A percentile compares a stretch with the other conserved stretches of the same genome.
These are phyloP conservation scores for Pisolithus sp. DNA, from an alignment of 768 basidiomycete genomes.

Conservation along the genomic window DNA sequence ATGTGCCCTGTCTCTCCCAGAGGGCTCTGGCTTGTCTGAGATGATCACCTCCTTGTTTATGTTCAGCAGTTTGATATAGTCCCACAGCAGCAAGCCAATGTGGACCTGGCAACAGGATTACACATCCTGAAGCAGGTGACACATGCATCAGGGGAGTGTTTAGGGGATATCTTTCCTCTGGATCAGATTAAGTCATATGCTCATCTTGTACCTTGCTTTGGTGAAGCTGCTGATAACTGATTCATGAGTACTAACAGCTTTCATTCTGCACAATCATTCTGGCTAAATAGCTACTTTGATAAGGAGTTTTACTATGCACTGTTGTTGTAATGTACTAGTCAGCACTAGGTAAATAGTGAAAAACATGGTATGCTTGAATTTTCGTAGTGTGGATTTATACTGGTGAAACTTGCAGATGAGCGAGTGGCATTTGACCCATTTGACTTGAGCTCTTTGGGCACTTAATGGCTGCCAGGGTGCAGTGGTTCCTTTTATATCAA, in stretches of 20 bases:
- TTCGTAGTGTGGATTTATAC: too few species aligned
- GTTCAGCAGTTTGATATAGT: constrained; percentile 19
- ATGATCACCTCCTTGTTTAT: constrained; percentile 19
- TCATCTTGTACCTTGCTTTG: constrained; percentile 24
- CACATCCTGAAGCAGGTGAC: constrained; percentile 16
- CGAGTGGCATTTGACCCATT: too few species aligned
- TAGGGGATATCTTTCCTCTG: constrained; percentile 26
- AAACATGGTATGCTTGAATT: too few species aligned
- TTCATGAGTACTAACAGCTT: constrained; percentile 18
- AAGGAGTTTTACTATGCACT: constrained; percentile 19
- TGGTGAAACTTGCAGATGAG: too few species aligned
- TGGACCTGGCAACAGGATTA: constrained; percentile 14
- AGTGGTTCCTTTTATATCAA: too few species aligned
- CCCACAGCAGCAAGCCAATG: constrained; percentile 5
- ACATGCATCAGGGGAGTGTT: constrained; percentile 3
- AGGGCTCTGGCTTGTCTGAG: not conserved
- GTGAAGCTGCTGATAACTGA: constrained; percentile 12
- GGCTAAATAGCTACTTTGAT: constrained; percentile 27
- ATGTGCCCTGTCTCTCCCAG: constrained; percentile 6
- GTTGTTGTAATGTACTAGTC: too few species aligned
- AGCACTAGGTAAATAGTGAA: too few species aligned
- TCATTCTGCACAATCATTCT: constrained; percentile 16
- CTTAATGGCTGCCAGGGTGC: too few species aligned
- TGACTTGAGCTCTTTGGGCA: too few species aligned
- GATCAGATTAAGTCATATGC: constrained; percentile 15